A percentile compares a stretch with the other conserved stretches of the same genome.
These are phyloP conservation scores for Vaccinium macrocarpon DNA, from an alignment of 148 eudicot genomes.

Conservation along the genomic window DNA sequence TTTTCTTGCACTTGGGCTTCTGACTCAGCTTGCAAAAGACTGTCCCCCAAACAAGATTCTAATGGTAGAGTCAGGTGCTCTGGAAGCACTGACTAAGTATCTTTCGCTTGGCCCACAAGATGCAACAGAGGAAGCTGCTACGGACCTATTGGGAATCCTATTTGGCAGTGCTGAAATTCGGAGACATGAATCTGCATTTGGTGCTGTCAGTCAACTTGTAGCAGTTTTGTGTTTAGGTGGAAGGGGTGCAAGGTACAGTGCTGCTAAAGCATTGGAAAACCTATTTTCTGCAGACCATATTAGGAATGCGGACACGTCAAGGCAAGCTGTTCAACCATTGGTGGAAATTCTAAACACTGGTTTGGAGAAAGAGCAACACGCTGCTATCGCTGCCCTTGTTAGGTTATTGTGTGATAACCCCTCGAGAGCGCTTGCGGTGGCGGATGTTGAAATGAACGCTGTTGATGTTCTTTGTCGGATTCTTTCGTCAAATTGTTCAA, in stretches of 20 bases:
- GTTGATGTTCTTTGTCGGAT: constrained; percentile 92
- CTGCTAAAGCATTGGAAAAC: constrained; percentile 92
- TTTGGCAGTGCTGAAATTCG: constrained; percentile 84
- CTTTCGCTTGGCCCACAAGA: constrained; percentile 95
- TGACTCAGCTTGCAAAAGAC: constrained; percentile 82
- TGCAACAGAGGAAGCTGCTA: constrained; percentile 94
- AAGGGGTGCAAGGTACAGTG: constrained; percentile 95
- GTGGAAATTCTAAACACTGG: constrained; percentile 89
- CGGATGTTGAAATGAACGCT: constrained; percentile 90
- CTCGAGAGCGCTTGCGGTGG: constrained; percentile 83
- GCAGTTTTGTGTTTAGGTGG: constrained; percentile 98
- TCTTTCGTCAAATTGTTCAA: constrained; percentile 74
- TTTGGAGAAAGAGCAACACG: constrained; percentile 93
- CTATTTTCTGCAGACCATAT: constrained; percentile 93
- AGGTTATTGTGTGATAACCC: constrained; percentile 82
- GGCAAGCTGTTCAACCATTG: constrained; percentile 95
- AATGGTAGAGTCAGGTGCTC: constrained; percentile 96
- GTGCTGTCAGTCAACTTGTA: constrained; percentile 87
- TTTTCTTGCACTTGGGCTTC: constrained; percentile 80
- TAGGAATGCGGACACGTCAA: constrained; percentile 83
- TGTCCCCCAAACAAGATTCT: constrained; percentile 84
- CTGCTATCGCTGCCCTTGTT: constrained; percentile 92
- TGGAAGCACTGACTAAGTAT: constrained; percentile 93
- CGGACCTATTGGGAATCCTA: constrained; percentile 80
- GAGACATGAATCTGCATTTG: constrained; percentile 91